phyloP scores from a whole-genome alignment of 176 grass and related monocot genomes.

The Bolboschoenus planiculmis region DNA sequence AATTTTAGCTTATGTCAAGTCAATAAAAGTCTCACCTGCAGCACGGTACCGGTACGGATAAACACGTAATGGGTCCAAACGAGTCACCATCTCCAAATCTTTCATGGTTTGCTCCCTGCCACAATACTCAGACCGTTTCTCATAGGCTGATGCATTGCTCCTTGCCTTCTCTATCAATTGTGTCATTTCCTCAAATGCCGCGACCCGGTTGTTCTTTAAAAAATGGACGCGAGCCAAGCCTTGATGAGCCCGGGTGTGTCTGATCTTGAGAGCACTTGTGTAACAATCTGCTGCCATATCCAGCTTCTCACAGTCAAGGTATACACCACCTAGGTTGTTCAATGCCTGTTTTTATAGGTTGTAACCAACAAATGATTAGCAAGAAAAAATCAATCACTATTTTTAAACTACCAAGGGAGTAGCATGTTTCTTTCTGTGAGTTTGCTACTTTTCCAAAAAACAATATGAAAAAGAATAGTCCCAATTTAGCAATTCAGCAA shows the following conservation, averaged over 20 bases:
- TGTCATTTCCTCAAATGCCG: constrained; percentile 88
- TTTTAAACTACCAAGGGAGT: not conserved
- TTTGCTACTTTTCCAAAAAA: not conserved
- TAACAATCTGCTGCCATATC: constrained; percentile 88
- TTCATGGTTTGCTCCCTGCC: constrained; percentile 65
- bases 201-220: constrained; percentile 59
- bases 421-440: not conserved
- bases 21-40: constrained; percentile 53
- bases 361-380: not conserved
- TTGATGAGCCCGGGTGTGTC: constrained; percentile 92
- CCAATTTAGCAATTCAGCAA: not conserved
- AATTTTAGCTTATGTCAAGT: no score
- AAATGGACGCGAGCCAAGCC: constrained; percentile 89
- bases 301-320: constrained; percentile 83
- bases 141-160: constrained; percentile 90
- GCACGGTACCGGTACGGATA: constrained; percentile 93
- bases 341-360: constrained; percentile 46
- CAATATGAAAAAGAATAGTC: not conserved
- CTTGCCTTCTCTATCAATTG: constrained; percentile 78
- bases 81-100: constrained; percentile 71
- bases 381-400: not conserved
- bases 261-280: constrained; percentile 77
- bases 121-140: constrained; percentile 88
- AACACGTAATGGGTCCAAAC: constrained; percentile 73
- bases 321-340: constrained; percentile 96